phyloP scores from a whole-genome alignment of 1,139 yeast genomes.

The Kluyveromyces marxianus region DNA sequence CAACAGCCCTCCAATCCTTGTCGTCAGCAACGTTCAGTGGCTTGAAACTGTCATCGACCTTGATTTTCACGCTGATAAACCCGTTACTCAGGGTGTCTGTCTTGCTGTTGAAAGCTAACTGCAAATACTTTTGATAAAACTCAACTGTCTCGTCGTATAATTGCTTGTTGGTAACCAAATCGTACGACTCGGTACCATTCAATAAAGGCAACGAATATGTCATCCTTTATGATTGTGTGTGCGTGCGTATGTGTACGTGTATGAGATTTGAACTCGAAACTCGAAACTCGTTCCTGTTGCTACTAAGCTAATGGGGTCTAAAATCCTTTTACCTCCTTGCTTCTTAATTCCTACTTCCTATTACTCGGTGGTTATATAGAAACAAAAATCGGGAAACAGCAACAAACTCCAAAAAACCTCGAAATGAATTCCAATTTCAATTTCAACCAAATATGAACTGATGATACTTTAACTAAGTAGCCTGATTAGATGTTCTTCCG shows the following conservation, averaged over 20 bases:
- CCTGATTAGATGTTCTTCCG: too few relatives aligned
- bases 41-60: neutral
- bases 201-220: constrained; percentile 27
- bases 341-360: too few relatives aligned
- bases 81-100: constrained; percentile 8
- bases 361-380: too few relatives aligned
- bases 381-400: too few relatives aligned
- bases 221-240: constrained; percentile 9
- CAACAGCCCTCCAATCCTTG: constrained; percentile 34
- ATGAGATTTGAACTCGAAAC: too few relatives aligned
- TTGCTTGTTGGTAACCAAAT: constrained; percentile 23
- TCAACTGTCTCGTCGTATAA: constrained; percentile 21
- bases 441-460: too few relatives aligned
- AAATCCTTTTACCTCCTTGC: too few relatives aligned
- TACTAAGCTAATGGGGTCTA: too few relatives aligned
- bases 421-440: too few relatives aligned
- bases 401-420: too few relatives aligned
- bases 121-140: constrained; percentile 25
- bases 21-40: constrained; percentile 8
- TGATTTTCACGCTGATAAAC: neutral
- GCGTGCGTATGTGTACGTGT: neutral
- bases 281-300: too few relatives aligned
- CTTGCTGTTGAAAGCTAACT: constrained; percentile 13
- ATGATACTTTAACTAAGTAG: too few relatives aligned
- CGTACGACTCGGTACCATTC: constrained; percentile 29